phyloP scores from a whole-genome alignment of 164 flowering plant genomes.

The Dillenia suffruticosa region DNA sequence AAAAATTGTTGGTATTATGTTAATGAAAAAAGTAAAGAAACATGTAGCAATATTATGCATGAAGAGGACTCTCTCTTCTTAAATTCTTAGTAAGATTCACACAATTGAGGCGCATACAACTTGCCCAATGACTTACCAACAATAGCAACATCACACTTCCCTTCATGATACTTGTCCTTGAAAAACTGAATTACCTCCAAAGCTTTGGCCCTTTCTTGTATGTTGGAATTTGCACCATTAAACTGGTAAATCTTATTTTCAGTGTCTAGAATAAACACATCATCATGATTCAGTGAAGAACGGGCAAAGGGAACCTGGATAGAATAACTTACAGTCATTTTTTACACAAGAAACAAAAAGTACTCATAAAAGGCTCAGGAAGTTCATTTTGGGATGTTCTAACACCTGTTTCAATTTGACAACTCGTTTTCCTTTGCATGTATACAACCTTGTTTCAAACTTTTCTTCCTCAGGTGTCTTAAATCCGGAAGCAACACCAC shows the following conservation, averaged over 20 bases:
- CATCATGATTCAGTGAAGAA: constrained; percentile 95
- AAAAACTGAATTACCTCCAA: constrained; percentile 93
- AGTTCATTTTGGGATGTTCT: not conserved
- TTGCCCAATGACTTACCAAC: constrained; percentile 57
- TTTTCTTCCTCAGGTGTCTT: constrained; percentile 75
- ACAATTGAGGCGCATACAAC: too few species aligned
- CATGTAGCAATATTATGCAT: not conserved
- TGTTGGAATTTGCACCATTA: constrained; percentile 97
- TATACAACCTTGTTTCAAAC: constrained; percentile 84
- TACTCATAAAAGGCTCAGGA: not conserved
- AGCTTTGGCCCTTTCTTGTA: constrained; percentile 98
- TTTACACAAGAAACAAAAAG: not conserved
- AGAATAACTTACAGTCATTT: constrained; percentile 14
- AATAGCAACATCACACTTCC: constrained; percentile 88
- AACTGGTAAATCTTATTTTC: constrained; percentile 89
- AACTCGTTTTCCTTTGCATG: constrained; percentile 86
- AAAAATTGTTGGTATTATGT: constrained; percentile 1
- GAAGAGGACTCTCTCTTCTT: too few species aligned
- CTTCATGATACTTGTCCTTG: constrained; percentile 91
- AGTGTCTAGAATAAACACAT: constrained; percentile 93
- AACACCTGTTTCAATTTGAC: constrained; percentile 88
- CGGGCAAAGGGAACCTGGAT: constrained; percentile 92
- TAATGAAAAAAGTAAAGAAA: not conserved
- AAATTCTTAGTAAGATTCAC: too few species aligned
- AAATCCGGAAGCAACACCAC: constrained; percentile 99